Evolutionary conservation across 768 basidiomycete genomes (phyloP), one percentile per base, ranked within the genome.

Genomic region (Suillus luteus): DNA sequence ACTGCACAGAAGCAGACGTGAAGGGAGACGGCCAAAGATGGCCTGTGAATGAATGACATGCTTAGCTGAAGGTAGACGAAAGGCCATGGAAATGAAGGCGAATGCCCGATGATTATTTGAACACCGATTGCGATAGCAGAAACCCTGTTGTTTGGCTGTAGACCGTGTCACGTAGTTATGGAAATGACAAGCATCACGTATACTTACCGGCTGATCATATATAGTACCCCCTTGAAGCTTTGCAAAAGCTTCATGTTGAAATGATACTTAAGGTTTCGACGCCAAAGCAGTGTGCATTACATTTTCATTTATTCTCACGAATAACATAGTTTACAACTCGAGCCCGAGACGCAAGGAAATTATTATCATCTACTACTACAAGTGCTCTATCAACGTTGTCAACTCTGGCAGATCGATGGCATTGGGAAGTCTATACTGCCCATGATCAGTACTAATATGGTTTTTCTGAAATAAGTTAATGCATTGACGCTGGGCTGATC

Each of bases 81-180:
- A 52, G 31, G 27, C 51, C 51, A 52, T 52, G 31, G 51, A 52
- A 27, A 51, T 51, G 49, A 51, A 51, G 24, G 49, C 27, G 51
- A 52, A 19, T 31, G 27, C 51, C 51, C 51, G 51, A 27, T 17
- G 9, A 19, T 31, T 11, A 0, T 31, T 52, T 52, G 27, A 31
- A 31, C 51, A 52, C 51, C 51, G 51, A 31, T 17, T 49, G 14
- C 51, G 17, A 27, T 52, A 52, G 51, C 51, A 31, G 17, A 27
- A 33, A 52, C 4, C 27, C 24, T 27, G 46, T 22, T 48, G 22
- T 22, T 48, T 22, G 12, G 22, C 11, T 14, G 22, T 6, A 24
- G 24, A 24, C 5, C 22, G 22, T 46, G 5, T 22, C 22, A 49
- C 4, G 27, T 27, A 49, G 8, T 24, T 49, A 14, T 27, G 6